Evolutionary conservation across 2,329 filamentous ascomycete genomes (phyloP).

Genomic region (Xylariomycetidae sp.): DNA sequence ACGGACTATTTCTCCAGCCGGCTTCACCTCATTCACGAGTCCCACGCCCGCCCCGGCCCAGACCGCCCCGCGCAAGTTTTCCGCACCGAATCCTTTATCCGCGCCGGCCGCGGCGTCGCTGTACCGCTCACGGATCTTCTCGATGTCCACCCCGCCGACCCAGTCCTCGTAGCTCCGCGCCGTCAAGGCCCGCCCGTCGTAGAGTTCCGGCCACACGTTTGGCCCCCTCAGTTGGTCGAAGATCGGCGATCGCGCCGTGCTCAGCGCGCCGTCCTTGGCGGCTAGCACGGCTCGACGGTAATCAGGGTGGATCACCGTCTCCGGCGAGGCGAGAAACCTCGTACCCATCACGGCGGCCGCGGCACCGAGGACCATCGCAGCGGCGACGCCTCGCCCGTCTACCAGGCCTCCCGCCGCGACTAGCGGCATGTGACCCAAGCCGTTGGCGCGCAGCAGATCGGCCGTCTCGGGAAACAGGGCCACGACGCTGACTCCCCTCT

Average conservation of each 20-base stretch:
- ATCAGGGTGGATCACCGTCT: conserved; percentile 13
- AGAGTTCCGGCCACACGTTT: conserved; percentile 37
- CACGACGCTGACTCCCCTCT: conserved; percentile 39
- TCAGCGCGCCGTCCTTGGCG: conserved; percentile 33
- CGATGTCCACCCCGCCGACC: conserved; percentile 1
- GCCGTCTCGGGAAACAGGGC: conserved; percentile 45
- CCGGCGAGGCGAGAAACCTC: conserved; percentile 49
- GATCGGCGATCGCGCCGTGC: conserved; percentile 36
- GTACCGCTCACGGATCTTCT: conserved; percentile 2
- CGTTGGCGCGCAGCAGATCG: conserved; percentile 31
- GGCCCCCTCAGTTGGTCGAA: conserved; percentile 41
- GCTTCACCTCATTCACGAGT: conserved; percentile 3
- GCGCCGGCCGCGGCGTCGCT: conserved; percentile 3
- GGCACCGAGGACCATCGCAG: conserved; percentile 44
- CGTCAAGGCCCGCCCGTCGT: conserved; percentile 9
- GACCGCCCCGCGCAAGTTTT: conserved; percentile 1
- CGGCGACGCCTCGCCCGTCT: conserved; percentile 46
- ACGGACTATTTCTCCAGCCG: conserved; percentile 1
- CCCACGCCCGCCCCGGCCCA: conserved; percentile 8
- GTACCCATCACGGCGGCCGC: conserved; percentile 58
- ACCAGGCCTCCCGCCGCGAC: conserved; percentile 50
- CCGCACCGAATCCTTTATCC: conserved; percentile 1
- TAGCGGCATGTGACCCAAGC: conserved; percentile 31
- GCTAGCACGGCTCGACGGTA: conserved; percentile 8
- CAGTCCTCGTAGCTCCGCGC: conserved; percentile 2